Percentiles rank a stretch among this genome's conserved stretches.
phyloP scores from a whole-genome alignment of 805 yeast genomes.

The Candida chilensis region DNA sequence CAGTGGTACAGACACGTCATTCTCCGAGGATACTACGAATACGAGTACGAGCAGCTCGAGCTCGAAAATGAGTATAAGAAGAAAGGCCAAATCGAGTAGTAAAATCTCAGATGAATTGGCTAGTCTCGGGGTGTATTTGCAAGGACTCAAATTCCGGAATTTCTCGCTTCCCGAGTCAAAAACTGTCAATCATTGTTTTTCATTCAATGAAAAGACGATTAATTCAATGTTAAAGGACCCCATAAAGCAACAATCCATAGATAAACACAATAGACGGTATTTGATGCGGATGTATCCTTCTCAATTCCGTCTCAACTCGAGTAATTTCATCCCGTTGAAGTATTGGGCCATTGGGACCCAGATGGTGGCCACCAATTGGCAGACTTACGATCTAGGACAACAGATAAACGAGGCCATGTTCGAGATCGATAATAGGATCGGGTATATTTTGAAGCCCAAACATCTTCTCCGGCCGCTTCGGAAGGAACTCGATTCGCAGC shows the following conservation, averaged over 20 bases:
- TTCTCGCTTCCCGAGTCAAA: constrained; percentile 84
- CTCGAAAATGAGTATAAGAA: constrained; percentile 8
- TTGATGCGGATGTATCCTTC: constrained; percentile 88
- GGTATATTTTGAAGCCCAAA: constrained; percentile 74
- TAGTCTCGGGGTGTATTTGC: constrained; percentile 58
- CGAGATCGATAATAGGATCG: constrained; percentile 46
- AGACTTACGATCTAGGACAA: constrained; percentile 81
- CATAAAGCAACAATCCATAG: constrained; percentile 41
- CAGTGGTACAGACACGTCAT: constrained; percentile 21
- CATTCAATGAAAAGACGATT: constrained; percentile 70
- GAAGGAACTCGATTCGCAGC: constrained; percentile 4
- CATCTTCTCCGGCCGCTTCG: constrained; percentile 22
- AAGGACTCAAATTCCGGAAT: constrained; percentile 72
- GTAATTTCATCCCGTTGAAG: constrained; percentile 70
- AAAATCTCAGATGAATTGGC: constrained; percentile 35
- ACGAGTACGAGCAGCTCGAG: too few species aligned
- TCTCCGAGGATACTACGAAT: constrained; percentile 27
- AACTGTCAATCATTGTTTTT: constrained; percentile 72
- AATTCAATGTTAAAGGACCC: constrained; percentile 56
- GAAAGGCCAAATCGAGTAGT: constrained; percentile 5
- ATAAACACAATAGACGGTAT: constrained; percentile 69
- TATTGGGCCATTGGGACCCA: constrained; percentile 88
- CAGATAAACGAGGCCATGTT: constrained; percentile 83
- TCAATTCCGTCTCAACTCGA: constrained; percentile 62
- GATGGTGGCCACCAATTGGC: constrained; percentile 97